phyloP scores from a whole-genome alignment of 441 rosid genomes.

The Eutrema salsugineum region DNA sequence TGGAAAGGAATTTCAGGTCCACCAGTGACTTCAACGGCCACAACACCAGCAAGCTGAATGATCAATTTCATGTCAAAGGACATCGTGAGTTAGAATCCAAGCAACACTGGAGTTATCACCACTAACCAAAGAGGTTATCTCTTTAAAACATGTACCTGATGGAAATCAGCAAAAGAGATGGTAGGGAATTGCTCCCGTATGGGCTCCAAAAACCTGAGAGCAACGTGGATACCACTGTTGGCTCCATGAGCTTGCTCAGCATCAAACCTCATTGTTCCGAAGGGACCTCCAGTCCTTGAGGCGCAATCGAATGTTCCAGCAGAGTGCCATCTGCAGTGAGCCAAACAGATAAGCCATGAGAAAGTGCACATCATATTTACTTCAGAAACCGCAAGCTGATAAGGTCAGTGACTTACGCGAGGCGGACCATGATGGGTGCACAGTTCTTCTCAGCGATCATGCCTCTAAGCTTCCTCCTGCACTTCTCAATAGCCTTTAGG shows the following conservation, averaged over 20 bases:
- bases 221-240: slow-evolving; percentile 80
- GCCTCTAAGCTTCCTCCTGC: slow-evolving; percentile 85
- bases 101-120: background rate
- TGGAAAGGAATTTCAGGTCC: slow-evolving; percentile 98
- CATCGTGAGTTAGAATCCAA: background rate
- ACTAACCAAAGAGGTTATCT: background rate
- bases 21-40: slow-evolving; percentile 85
- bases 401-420: slow-evolving; percentile 55
- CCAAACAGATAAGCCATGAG: background rate
- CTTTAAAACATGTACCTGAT: slow-evolving; percentile 47
- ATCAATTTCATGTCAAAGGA: background rate
- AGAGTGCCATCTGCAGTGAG: slow-evolving; percentile 79
- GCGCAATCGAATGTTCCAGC: slow-evolving; percentile 87
- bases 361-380: background rate
- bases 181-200: slow-evolving; percentile 78
- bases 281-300: slow-evolving; percentile 87
- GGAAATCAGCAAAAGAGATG: slow-evolving; percentile 68
- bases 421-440: slow-evolving; percentile 91
- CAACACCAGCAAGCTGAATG: slow-evolving; percentile 85
- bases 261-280: slow-evolving; percentile 72
- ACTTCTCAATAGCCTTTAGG: slow-evolving; percentile 70
- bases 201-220: slow-evolving; percentile 74
- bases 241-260: slow-evolving; percentile 80
- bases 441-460: slow-evolving; percentile 87
- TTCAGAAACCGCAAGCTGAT: background rate